Base-by-base conservation (phyloP, 2,329 filamentous ascomycete species). In the Colletotrichum sp. region DNA sequence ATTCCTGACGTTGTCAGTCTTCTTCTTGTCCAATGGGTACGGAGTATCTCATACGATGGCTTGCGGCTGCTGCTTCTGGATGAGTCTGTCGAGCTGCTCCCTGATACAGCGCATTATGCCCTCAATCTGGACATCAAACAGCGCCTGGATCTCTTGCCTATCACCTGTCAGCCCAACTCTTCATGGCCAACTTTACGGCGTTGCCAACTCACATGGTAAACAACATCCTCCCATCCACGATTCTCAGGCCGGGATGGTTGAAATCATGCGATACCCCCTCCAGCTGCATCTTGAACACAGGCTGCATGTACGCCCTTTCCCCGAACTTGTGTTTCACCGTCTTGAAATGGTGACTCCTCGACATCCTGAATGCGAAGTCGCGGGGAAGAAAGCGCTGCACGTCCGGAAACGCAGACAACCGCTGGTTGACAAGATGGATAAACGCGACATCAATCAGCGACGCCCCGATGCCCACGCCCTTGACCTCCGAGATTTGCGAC, bases 361-460 rank as follows among this genome's bases (percentile, higher is more conserved):
- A 82, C 79, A 88, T 81, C 2, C 82, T 80, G 9, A 82, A 74
- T 3, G 85, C 82, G 65, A 83, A 83, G 75, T 87, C 82, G 0
- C 79, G 79, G 0, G 86, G 86, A 2, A 88, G 81, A 12, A 79
- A 78, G 8, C 79, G 69, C 8, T 79, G 78, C 3, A 85, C 78
- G 5, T 87, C 84, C 0, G 86, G 84, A 60, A 79, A 85, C 16
- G 79, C 79, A 12, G 80, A 80, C 6, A 88, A 77, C 15, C 87
- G 81, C 58, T 81, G 79, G 9, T 82, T 80, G 4, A 88, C 84
- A 18, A 88, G 79, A 4, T 80, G 81, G 10, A 85, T 77, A 74
- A 88, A 88, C 1, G 84, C 82, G 18, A 82, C 81, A 73, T 88
- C 87, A 66, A 89, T 88, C n/a, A 88, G 80, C 0, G 86, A 85